A percentile compares a stretch with the other conserved stretches of the same genome.
These are phyloP conservation scores for Dendrobium catenatum DNA, from an alignment of 106 monocot species.

Conservation along the genomic window DNA sequence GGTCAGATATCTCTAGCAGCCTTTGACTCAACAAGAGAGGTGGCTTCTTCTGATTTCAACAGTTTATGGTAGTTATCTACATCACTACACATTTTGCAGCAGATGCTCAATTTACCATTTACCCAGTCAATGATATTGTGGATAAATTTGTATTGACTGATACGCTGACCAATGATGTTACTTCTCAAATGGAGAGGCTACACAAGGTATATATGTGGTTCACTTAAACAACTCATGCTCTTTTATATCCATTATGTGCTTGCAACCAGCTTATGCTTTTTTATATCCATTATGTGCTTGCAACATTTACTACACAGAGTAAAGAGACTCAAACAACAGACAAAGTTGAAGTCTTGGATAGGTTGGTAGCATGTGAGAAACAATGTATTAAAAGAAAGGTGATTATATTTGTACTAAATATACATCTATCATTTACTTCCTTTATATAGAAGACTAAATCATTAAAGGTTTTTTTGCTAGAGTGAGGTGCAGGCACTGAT, in stretches of 20 bases:
- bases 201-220: conserved; percentile 53
- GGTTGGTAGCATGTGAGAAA: conserved; percentile 47
- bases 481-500: conserved; percentile 65
- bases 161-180: conserved; percentile 54
- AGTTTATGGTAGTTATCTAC: conserved; percentile 44
- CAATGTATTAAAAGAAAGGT: conserved; percentile 87
- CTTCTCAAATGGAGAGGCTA: conserved; percentile 55
- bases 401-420: conserved; percentile 9
- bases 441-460: not conserved
- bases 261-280: not conserved
- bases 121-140: conserved; percentile 37
- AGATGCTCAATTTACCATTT: conserved; percentile 39
- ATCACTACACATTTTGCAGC: conserved; percentile 24
- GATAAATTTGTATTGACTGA: conserved; percentile 52
- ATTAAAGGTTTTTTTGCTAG: conserved; percentile 15
- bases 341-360: conserved; percentile 57
- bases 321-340: conserved; percentile 78
- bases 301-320: conserved; percentile 23
- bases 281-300: not conserved
- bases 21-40: conserved; percentile 30
- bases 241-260: not conserved
- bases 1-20: conserved; percentile 35
- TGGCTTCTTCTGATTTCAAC: conserved; percentile 40
- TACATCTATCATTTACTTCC: not conserved
- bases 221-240: not conserved